Percentiles rank a stretch among this genome's conserved stretches.
Evolutionary conservation across 306 rosid species (phyloP).

Genomic region (Amphicarpaea edgeworthii): DNA sequence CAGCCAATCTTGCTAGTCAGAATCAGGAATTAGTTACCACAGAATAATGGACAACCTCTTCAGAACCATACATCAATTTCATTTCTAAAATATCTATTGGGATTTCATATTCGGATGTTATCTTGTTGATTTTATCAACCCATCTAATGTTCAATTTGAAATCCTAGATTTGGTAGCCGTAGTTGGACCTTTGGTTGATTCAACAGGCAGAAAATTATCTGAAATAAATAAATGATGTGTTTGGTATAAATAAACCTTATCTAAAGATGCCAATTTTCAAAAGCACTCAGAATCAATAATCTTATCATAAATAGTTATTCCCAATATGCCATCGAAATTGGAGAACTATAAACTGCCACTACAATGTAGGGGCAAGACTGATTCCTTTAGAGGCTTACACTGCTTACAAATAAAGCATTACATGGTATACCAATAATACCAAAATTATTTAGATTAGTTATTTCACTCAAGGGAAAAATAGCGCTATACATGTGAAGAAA

Average conservation of each 20-base stretch:
- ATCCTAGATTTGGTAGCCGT: background rate
- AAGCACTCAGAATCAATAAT: constrained; percentile 48
- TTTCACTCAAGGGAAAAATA: constrained; percentile 55
- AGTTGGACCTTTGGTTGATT: constrained; percentile 48
- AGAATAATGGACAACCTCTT: constrained; percentile 33
- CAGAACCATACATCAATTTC: constrained; percentile 43
- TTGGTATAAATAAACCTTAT: constrained; percentile 36
- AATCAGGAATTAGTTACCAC: constrained; percentile 42
- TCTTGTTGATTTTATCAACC: constrained; percentile 1
- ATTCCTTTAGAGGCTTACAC: background rate
- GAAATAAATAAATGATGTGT: constrained; percentile 32
- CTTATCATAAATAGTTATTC: constrained; percentile 50
- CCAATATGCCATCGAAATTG: background rate
- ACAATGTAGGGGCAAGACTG: background rate
- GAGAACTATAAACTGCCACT: background rate
- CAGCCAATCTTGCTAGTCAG: constrained; percentile 31
- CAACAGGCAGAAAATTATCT: constrained; percentile 29
- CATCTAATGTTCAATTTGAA: no score
- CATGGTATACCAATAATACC: constrained; percentile 49
- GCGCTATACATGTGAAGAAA: constrained; percentile 63
- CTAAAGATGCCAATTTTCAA: constrained; percentile 47
- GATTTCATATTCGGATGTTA: constrained; percentile 42
- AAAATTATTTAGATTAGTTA: constrained; percentile 53
- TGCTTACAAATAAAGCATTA: background rate
- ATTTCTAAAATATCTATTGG: constrained; percentile 48